phyloP scores from a whole-genome alignment of 305 asterid species.

The Coffea humblotiana region DNA sequence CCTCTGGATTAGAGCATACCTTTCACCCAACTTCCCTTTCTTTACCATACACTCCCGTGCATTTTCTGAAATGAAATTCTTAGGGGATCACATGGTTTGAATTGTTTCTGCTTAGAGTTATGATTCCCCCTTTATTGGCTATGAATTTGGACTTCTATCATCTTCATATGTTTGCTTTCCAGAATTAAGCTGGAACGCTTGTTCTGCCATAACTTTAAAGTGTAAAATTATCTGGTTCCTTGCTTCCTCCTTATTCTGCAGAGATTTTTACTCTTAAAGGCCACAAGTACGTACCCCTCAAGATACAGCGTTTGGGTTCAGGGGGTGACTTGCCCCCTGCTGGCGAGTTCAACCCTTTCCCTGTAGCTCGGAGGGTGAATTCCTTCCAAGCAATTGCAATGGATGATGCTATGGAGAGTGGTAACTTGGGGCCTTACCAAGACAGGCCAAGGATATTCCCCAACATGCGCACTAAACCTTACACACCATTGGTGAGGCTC shows the following conservation, averaged over 20 bases:
- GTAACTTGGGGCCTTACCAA: conserved; percentile 70
- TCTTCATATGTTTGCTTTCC: background rate
- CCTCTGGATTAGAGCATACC: too few species aligned
- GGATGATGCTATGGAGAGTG: conserved; percentile 92
- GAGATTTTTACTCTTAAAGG: background rate
- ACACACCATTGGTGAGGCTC: conserved; percentile 78
- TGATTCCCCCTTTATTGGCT: too few species aligned
- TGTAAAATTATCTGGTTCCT: background rate
- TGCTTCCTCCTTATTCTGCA: background rate
- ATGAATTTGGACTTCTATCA: background rate
- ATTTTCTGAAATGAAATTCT: too few species aligned
- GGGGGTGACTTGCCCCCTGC: conserved; percentile 91
- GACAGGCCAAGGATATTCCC: conserved; percentile 86
- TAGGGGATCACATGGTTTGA: too few species aligned
- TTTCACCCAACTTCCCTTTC: too few species aligned
- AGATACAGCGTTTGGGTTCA: conserved; percentile 71
- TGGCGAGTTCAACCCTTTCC: conserved; percentile 57
- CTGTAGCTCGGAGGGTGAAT: conserved; percentile 74
- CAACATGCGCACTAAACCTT: conserved; percentile 83
- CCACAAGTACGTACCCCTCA: conserved; percentile 31
- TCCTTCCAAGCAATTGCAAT: conserved; percentile 79
- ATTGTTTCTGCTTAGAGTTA: too few species aligned
- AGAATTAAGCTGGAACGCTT: background rate
- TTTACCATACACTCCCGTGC: too few species aligned
- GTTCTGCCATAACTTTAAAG: background rate